Evolutionary conservation across 345 rosid genomes (phyloP).

Genomic region (Rhodomyrtus tomentosa): DNA sequence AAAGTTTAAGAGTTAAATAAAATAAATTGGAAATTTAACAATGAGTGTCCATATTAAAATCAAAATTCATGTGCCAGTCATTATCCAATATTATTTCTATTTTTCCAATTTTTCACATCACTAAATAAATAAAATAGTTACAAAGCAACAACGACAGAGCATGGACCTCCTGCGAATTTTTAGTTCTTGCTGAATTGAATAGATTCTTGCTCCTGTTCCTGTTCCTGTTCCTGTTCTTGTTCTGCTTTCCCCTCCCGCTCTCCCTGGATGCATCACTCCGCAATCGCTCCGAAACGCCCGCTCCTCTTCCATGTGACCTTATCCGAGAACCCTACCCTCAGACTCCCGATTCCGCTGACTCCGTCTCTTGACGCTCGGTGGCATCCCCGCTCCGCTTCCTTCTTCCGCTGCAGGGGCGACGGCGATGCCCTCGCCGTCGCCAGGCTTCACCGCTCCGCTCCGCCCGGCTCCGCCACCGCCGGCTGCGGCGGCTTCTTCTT

Average conservation of each 20-base stretch:
- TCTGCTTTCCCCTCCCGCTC: background rate
- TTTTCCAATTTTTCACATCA: background rate
- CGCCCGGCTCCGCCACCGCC: slow-evolving; percentile 9
- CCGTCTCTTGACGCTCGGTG: background rate
- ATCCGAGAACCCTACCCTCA: slow-evolving; percentile 20
- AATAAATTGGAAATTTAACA: no score
- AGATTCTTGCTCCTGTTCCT: background rate
- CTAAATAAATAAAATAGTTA: background rate
- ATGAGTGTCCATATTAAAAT: no score
- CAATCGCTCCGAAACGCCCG: slow-evolving; percentile 20
- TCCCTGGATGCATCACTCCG: slow-evolving; percentile 33
- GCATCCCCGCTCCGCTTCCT: background rate
- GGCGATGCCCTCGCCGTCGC: background rate
- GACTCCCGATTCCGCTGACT: slow-evolving; percentile 8
- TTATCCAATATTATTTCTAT: background rate
- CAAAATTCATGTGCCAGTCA: no score
- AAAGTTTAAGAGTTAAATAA: no score
- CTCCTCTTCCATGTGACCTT: slow-evolving; percentile 1
- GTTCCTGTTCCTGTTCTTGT: background rate
- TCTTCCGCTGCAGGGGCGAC: slow-evolving; percentile 5
- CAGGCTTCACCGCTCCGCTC: background rate
- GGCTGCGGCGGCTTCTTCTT: slow-evolving; percentile 4
- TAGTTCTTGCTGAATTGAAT: background rate
- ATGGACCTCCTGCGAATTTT: background rate
- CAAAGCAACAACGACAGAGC: background rate